Conservation (phyloP, 1,139 yeast species). For the Schwanniomyces etchellsii region DNA sequence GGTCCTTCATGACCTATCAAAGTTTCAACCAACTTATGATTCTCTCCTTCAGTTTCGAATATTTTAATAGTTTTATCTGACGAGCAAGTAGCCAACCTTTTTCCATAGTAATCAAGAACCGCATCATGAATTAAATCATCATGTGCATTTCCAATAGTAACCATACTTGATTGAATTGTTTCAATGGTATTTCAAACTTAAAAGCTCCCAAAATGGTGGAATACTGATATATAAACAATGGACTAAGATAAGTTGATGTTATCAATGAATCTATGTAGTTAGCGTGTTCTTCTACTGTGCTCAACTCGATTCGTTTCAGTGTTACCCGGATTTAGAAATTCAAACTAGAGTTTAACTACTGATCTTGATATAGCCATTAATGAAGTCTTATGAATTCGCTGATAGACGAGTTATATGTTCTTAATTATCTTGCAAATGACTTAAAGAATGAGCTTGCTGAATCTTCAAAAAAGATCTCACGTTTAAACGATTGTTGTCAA, state of each 20-base stretch:
- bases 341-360: background rate
- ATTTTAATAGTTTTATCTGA: conserved; percentile 92
- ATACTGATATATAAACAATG: too few relatives aligned
- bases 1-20: conserved; percentile 93
- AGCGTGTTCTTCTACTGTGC: conserved; percentile 4
- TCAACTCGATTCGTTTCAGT: background rate
- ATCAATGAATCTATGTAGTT: conserved; percentile 18
- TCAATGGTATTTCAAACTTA: conserved; percentile 1
- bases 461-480: too few relatives aligned
- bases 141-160: conserved; percentile 74
- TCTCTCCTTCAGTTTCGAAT: conserved; percentile 85
- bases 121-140: conserved; percentile 96
- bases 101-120: conserved; percentile 92
- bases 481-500: too few relatives aligned
- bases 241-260: conserved; percentile 15
- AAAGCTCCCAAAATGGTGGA: conserved; percentile 1
- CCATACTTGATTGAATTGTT: conserved; percentile 32
- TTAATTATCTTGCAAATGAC: too few relatives aligned
- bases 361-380: too few relatives aligned
- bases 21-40: conserved; percentile 73
- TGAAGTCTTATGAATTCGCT: too few relatives aligned
- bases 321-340: background rate
- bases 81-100: conserved; percentile 90
- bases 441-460: too few relatives aligned
- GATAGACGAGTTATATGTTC: too few relatives aligned